Evolutionary conservation across 148 eudicot genomes (phyloP).

Genomic region (Pharnaceum exiguum): DNA sequence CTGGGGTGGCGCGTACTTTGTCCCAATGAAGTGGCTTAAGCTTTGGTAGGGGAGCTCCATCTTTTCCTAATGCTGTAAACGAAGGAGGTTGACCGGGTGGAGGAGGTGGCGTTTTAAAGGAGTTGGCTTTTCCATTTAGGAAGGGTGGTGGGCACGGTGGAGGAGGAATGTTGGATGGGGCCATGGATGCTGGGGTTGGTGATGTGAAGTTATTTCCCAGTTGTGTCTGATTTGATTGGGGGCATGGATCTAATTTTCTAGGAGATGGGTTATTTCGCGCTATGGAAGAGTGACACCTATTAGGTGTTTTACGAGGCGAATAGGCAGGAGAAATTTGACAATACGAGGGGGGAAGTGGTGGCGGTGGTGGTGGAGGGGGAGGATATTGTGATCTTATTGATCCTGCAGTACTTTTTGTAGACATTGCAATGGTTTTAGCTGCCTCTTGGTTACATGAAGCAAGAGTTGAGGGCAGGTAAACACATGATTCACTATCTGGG

Average conservation of each 20-base stretch:
- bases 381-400: conserved; percentile 20
- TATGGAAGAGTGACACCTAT: conserved; percentile 14
- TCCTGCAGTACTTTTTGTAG: background rate
- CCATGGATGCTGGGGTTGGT: conserved; percentile 16
- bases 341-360: conserved; percentile 29
- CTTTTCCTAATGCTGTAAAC: conserved; percentile 53
- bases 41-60: conserved; percentile 78
- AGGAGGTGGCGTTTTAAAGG: conserved; percentile 51
- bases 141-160: conserved; percentile 73
- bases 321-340: conserved; percentile 14
- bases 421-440: background rate
- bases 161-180: conserved; percentile 40
- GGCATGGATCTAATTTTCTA: conserved; percentile 23
- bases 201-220: conserved; percentile 3
- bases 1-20: conserved; percentile 87
- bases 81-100: conserved; percentile 39
- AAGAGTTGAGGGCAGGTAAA: conserved; percentile 7
- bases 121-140: conserved; percentile 19
- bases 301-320: conserved; percentile 19
- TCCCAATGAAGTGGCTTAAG: conserved; percentile 99
- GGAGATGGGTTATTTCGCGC: conserved; percentile 9
- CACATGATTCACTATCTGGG: background rate
- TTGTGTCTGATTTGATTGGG: conserved; percentile 26
- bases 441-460: background rate
- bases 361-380: conserved; percentile 57